A percentile compares a stretch with the other conserved stretches of the same genome.
These are phyloP conservation scores for Phytophthora nicotianae DNA, from an alignment of 352 stramenopile species.

Conservation along the genomic window DNA sequence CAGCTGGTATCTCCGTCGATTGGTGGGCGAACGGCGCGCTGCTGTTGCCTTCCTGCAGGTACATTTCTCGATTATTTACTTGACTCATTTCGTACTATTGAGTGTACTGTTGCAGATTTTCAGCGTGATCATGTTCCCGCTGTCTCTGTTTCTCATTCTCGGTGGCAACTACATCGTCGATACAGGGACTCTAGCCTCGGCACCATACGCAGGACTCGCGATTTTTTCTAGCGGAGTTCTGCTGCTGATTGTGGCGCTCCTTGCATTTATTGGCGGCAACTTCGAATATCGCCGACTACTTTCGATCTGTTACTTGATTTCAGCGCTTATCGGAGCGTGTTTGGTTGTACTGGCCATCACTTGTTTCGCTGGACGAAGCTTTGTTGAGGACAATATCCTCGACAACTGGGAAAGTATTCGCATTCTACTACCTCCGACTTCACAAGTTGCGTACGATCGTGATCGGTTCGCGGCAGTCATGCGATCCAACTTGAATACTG, in stretches of 20 bases:
- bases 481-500: constrained; percentile 57
- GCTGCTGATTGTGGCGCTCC: constrained; percentile 58
- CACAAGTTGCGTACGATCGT: constrained; percentile 70
- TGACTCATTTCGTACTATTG: constrained; percentile 1
- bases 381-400: constrained; percentile 61
- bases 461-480: constrained; percentile 63
- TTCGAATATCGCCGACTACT: constrained; percentile 85
- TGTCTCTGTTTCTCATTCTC: constrained; percentile 71
- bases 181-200: constrained; percentile 60
- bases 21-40: constrained; percentile 61
- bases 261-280: constrained; percentile 69
- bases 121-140: constrained; percentile 63
- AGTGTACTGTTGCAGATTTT: constrained; percentile 51
- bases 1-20: constrained; percentile 44
- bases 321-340: constrained; percentile 51
- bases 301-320: constrained; percentile 70
- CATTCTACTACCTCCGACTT: constrained; percentile 69
- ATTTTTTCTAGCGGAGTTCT: constrained; percentile 62
- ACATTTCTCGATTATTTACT: constrained; percentile 1
- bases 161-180: constrained; percentile 80
- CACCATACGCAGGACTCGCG: constrained; percentile 74
- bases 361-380: constrained; percentile 56
- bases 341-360: constrained; percentile 60
- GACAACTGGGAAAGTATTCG: constrained; percentile 63
- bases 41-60: constrained; percentile 70